phyloP scores from a whole-genome alignment of 257 asterid species.

The Solanum piurae region DNA sequence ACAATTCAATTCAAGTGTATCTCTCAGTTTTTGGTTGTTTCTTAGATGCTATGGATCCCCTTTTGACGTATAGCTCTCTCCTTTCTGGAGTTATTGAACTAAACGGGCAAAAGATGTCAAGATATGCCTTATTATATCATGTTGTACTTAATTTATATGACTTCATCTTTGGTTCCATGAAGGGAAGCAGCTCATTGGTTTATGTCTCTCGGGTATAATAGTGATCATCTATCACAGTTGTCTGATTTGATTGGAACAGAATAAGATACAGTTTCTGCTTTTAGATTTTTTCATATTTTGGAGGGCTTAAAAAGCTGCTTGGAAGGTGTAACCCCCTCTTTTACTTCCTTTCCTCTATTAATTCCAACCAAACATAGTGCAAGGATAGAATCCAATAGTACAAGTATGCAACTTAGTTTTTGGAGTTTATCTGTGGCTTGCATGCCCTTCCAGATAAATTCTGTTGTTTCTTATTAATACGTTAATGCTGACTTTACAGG shows the following conservation, averaged over 20 bases:
- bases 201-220: not conserved
- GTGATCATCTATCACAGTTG: not conserved
- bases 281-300: not conserved
- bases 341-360: not conserved
- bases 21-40: not conserved
- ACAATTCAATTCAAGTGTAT: not conserved
- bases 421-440: not conserved
- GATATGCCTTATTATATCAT: not conserved
- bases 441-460: not conserved
- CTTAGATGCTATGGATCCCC: not conserved
- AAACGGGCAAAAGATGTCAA: not conserved
- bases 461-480: not conserved
- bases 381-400: not conserved
- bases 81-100: not conserved
- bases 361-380: not conserved
- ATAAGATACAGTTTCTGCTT: not conserved
- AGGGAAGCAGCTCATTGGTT: not conserved
- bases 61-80: not conserved
- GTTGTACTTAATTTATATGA: not conserved
- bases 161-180: not conserved
- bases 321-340: not conserved
- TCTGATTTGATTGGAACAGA: not conserved
- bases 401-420: not conserved
- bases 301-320: not conserved
- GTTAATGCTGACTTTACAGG: constrained; percentile 29